phyloP scores from a whole-genome alignment of 2,329 filamentous ascomycete species.

The Penicillium sp. region DNA sequence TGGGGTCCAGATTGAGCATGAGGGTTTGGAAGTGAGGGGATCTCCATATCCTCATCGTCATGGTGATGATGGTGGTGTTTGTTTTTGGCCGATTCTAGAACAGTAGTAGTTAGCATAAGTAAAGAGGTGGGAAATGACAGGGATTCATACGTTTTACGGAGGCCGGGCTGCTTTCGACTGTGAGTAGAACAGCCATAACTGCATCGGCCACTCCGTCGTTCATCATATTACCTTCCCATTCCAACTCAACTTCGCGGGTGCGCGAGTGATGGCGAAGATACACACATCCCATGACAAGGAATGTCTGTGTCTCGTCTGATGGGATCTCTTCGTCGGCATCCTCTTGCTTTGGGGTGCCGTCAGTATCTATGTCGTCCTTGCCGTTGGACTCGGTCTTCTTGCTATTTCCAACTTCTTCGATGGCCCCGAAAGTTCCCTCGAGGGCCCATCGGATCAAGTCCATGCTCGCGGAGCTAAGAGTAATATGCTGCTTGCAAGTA shows the following conservation, averaged over 20 bases:
- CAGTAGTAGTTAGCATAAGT: constrained; percentile 16
- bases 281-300: constrained; percentile 85
- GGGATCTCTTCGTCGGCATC: constrained; percentile 47
- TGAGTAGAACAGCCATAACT: constrained; percentile 86
- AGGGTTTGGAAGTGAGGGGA: constrained; percentile 59
- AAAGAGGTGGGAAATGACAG: background rate
- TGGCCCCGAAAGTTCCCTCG: constrained; percentile 86
- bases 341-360: constrained; percentile 34
- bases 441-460: constrained; percentile 92
- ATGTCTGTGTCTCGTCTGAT: constrained; percentile 40
- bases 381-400: constrained; percentile 8
- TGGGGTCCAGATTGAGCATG: constrained; percentile 69
- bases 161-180: constrained; percentile 88
- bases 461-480: constrained; percentile 79
- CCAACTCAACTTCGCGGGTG: constrained; percentile 79
- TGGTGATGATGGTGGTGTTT: constrained; percentile 54
- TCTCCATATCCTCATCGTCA: constrained; percentile 36
- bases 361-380: constrained; percentile 37
- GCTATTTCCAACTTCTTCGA: constrained; percentile 55
- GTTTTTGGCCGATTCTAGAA: constrained; percentile 57
- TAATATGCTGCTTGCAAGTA: constrained; percentile 85
- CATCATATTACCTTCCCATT: constrained; percentile 97
- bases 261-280: constrained; percentile 69
- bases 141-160: constrained; percentile 75
- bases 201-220: constrained; percentile 98